Evolutionary conservation across 2,329 filamentous ascomycete genomes (phyloP).

Genomic region (Clarireedia hainanense): DNA sequence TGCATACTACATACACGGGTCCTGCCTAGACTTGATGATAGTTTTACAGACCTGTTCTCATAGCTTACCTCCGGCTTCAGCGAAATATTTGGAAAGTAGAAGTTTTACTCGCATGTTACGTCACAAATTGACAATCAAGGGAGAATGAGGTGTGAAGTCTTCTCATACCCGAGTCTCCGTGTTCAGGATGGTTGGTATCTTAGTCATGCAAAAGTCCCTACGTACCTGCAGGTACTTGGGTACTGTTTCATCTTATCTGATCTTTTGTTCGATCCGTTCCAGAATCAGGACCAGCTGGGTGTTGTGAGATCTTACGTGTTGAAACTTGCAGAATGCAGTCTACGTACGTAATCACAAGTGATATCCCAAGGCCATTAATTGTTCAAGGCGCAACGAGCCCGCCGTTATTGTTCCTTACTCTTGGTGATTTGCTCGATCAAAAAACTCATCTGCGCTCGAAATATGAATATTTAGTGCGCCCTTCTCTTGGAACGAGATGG

Average conservation of each 20-base stretch:
- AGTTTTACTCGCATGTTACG: neutral
- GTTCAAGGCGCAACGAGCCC: conserved; percentile 3
- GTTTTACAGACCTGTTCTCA: neutral
- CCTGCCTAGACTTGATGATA: neutral
- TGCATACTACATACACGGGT: neutral
- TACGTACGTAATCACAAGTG: neutral
- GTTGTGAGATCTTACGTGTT: neutral
- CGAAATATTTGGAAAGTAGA: neutral
- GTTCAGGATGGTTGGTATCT: neutral
- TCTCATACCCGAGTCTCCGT: neutral
- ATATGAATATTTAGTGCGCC: conserved; percentile 3
- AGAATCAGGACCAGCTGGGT: neutral
- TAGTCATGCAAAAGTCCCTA: conserved; percentile 2
- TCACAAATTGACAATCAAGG: neutral
- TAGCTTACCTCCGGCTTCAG: neutral
- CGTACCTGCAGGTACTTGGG: neutral
- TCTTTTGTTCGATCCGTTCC: neutral
- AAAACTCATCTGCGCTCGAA: neutral
- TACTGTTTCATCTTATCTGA: conserved; percentile 8
- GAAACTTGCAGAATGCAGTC: conserved; percentile 1
- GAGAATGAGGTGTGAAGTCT: neutral
- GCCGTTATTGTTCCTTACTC: conserved; percentile 1
- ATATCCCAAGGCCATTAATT: neutral
- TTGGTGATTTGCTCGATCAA: conserved; percentile 7
- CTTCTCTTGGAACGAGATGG: conserved; percentile 3